Evolutionary conservation across 257 asterid genomes (phyloP), one percentile per base, ranked within the genome.

Genomic region (Scutellaria barbata): DNA sequence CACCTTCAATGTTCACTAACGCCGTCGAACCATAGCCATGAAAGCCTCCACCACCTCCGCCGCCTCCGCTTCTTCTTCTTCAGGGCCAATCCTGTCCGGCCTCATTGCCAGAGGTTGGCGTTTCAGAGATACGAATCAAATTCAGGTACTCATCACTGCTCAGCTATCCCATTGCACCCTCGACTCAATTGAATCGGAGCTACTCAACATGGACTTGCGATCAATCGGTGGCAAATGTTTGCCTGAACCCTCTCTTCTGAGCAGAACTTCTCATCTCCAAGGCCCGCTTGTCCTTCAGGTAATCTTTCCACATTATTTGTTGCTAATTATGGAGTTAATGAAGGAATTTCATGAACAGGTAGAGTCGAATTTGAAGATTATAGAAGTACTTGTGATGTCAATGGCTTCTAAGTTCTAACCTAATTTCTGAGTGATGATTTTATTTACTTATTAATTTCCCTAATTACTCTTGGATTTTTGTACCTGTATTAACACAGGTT

Each of bases 261-360:
- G 83, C 53, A 87, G 80, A 80, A 68, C 79, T 16, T 73, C 96
- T 75, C 90, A 81, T 78, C 74, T 91, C 12, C 87, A 68, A 45
- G 90, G 88, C 61, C 95, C 95, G 25, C 71, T 81, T 63, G 82
- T 91, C 74, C 96, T 91, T 77, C 97, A 91, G 89, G 97, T 89
- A 79, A 37, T 30, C 47, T 62, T 50, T 10, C 7, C 37, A 12
- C 51, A 4, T 30, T 65, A n/a, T 5, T 55, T 41, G 51, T 25
- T 48, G 12, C 11, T 1, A 48, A 8, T 33, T 48, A n/a, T 45
- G 8, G 47, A 45, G 46, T 22, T 46, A 17, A 10, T 25, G n/a
- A 10, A 12, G 51, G 11, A 60, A 39, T 17, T 18, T 11, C 13
- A 30, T 16, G 53, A 45, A 65, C 17, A 7, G 12, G 41, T 8